Base-by-base conservation (phyloP, 495 filamentous ascomycete species). In the Darksidea phi region DNA sequence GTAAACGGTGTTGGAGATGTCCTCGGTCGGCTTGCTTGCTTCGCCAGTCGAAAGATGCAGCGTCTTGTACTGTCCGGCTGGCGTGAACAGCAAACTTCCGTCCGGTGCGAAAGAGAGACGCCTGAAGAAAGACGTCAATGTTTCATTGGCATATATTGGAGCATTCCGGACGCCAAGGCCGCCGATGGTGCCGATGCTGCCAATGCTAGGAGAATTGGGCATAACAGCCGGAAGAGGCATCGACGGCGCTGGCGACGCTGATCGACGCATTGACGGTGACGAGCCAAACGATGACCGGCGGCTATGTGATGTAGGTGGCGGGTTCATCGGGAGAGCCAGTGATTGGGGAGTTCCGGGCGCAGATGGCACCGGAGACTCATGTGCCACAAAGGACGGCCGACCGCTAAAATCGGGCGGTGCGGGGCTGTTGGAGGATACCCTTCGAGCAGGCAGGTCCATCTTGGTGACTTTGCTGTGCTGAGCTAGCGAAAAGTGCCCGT, bases 1-100 rank as follows among this genome's bases (percentile, higher is more conserved):
- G 74, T 97, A 99, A 25, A 97, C 95, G 0, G 95, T 99, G 70
- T 99, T 99, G 74, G 88, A 90, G 37, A 96, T 80, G 41, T 99
- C 93, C 60, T 91, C 92, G 0, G 82, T 79, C 1, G 83, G 80
- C 73, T 91, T 95, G 1, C 78, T 73, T 26, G 85, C 79, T 47
- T 96, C 91, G 10, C 75, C 74, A 8, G 78, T 66, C n/a, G 81
- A 79, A 41, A 86, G 80, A 64, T 89, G 84, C 45, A 90, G 84
- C 1, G 86, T 88, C 71, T 95, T 92, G 72, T 90, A 97, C 73
- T 99, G 95, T 2, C 95, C 95, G 38, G 95, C 93, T 15, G 95
- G 95, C 0, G 95, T 99, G 57, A 99, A 88, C 8, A 99, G 81
- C 46, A 99, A 77, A 72, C 93, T 96, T 15, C 95, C 95, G 68